These are phyloP conservation scores for Solanum bukasovii DNA, from an alignment of 257 asterid species.

Conservation along the genomic window DNA sequence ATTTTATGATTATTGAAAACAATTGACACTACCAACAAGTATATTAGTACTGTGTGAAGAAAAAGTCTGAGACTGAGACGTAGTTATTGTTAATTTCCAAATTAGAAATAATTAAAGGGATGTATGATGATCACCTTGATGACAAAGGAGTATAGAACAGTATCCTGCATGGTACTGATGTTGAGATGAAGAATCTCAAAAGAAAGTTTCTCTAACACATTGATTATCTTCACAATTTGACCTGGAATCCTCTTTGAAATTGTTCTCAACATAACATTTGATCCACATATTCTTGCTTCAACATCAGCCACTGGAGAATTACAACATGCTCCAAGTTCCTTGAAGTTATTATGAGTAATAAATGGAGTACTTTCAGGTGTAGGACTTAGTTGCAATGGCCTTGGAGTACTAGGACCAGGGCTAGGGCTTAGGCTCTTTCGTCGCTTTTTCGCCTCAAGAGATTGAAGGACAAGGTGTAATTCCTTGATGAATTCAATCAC, in stretches of 20 bases:
- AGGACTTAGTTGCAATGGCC: constrained; percentile 38
- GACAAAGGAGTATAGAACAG: constrained; percentile 86
- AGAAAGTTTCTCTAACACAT: constrained; percentile 51
- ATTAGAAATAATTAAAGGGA: not conserved
- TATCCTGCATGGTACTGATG: constrained; percentile 90
- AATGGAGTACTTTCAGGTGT: constrained; percentile 29
- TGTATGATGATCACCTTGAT: constrained; percentile 37
- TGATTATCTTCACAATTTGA: constrained; percentile 58
- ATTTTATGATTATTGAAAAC: not conserved
- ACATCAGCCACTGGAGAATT: constrained; percentile 82
- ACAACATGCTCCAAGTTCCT: constrained; percentile 79
- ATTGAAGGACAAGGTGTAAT: constrained; percentile 64
- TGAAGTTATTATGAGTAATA: constrained; percentile 19
- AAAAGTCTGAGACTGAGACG: not conserved
- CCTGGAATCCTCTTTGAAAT: constrained; percentile 63
- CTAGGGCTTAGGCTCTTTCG: constrained; percentile 63
- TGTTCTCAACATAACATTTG: constrained; percentile 61
- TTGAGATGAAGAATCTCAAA: constrained; percentile 80
- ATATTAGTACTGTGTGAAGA: not conserved
- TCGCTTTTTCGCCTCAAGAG: constrained; percentile 68
- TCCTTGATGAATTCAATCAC: constrained; percentile 93
- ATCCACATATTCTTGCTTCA: constrained; percentile 72
- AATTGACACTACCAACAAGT: not conserved
- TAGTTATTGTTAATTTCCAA: not conserved
- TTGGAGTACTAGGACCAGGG: constrained; percentile 35